Evolutionary conservation across 1,139 yeast species (phyloP).

Genomic region (Kluyveromyces sp.): DNA sequence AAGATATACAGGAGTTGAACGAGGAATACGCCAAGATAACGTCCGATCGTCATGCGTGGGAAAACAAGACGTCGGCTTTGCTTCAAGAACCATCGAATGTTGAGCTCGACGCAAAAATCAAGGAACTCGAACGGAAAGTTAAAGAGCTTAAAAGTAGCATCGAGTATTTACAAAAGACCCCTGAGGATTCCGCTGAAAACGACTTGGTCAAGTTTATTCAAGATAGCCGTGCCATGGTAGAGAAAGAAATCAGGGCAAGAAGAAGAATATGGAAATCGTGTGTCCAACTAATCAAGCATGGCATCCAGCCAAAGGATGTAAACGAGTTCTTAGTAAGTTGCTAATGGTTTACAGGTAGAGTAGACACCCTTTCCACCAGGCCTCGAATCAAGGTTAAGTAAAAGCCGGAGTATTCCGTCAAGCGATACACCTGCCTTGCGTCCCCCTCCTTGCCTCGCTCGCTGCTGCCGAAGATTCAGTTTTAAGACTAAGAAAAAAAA

Average conservation of each 20-base stretch:
- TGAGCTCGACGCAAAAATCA: conserved; percentile 11
- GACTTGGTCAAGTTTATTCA: conserved; percentile 7
- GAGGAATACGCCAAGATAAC: conserved; percentile 17
- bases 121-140: conserved; percentile 7
- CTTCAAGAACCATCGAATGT: conserved; percentile 17
- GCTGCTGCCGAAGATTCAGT: neutral
- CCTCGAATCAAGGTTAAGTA: neutral
- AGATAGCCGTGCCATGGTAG: conserved; percentile 10
- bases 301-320: conserved; percentile 17
- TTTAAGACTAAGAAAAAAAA: too few species aligned
- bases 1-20: conserved; percentile 15
- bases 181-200: conserved; percentile 15
- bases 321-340: conserved; percentile 21
- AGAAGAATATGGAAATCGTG: conserved; percentile 12
- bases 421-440: too few species aligned
- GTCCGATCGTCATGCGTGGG: conserved; percentile 12
- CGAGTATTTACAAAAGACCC: conserved; percentile 9
- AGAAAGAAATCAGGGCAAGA: conserved; percentile 14
- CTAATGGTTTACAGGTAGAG: neutral
- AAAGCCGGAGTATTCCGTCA: too few species aligned
- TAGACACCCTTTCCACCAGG: too few species aligned
- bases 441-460: too few species aligned
- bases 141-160: conserved; percentile 8
- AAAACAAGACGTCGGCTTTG: conserved; percentile 10
- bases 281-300: conserved; percentile 17